Base-by-base conservation (phyloP, 2,329 filamentous ascomycete species). In the Exophiala dermatitidis region DNA sequence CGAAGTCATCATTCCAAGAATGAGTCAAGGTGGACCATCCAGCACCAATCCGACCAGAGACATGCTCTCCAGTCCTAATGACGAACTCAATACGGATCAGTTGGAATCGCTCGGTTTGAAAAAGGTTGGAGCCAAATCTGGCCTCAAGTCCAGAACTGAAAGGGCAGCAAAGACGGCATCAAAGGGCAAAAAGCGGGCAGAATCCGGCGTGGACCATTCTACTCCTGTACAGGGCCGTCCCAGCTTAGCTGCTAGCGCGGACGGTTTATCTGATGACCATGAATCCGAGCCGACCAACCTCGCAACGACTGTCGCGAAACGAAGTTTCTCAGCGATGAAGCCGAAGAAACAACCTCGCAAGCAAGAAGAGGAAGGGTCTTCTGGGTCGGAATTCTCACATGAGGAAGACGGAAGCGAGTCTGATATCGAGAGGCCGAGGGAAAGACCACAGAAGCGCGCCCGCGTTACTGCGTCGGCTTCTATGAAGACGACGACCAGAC, bases 111-210 rank as follows among this genome's bases (percentile, higher is more conserved):
- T 49, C 36, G 28, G 43, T n/a, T 33, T 29, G 4, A 55, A 47
- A 29, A 48, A 52, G 12, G 3, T 19, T 19, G 19, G 19, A 19
- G 19, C 19, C 19, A 19, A 19, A 19, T 19, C 19, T 19, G 19
- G 19, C 19, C 19, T 19, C 19, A 19, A 19, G 19, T 19, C 9
- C n/a, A 28, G 10, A 28, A 6, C 38, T 41, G 48, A 46, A 34
- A 52, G 38, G 29, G 38, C 54, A n/a, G 31, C 44, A 3, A 55
- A 60, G 29, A 52, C 57, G 10, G 53, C 55, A 5, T 43, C 52
- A 12, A 58, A 58, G 32, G 57, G 55, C 10, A 60, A 60, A 42
- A 54, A 46, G n/a, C 52, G 54, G 30, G 57, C 55, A 48, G 55
- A 53, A 26, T 46, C 57, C 31, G 55, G 42, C 29, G 40, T 58